phyloP scores from a whole-genome alignment of 2,329 filamentous ascomycete species.

The Sclerotinia trifoliorum region DNA sequence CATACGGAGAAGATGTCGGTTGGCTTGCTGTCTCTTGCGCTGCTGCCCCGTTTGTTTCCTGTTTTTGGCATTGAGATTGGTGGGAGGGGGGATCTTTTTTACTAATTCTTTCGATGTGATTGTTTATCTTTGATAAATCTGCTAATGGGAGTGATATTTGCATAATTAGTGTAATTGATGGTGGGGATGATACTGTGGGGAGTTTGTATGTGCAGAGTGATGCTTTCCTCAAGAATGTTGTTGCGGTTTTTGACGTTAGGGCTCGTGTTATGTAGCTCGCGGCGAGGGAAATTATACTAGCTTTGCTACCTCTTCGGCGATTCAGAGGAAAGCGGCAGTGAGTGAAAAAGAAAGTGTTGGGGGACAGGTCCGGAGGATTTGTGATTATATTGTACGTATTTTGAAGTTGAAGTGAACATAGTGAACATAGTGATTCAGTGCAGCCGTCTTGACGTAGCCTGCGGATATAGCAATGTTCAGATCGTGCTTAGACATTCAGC shows the following conservation, averaged over 20 bases:
- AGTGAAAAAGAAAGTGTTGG: background rate
- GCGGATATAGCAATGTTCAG: background rate
- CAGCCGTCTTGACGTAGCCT: background rate
- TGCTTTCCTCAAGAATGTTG: conserved; percentile 50
- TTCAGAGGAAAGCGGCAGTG: background rate
- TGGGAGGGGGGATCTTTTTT: conserved; percentile 39
- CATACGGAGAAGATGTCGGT: conserved; percentile 36
- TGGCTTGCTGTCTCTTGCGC: conserved; percentile 45
- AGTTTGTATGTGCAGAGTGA: conserved; percentile 46
- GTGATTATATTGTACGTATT: conserved; percentile 3
- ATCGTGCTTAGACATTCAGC: background rate
- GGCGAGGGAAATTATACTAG: conserved; percentile 32
- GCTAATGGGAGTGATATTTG: conserved; percentile 34
- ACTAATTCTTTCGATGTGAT: conserved; percentile 40
- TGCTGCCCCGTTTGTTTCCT: conserved; percentile 44
- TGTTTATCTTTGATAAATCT: conserved; percentile 27
- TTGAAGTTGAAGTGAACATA: background rate
- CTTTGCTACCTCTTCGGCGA: conserved; percentile 21
- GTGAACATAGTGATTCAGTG: background rate
- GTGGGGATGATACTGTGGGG: conserved; percentile 35
- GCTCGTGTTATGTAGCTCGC: conserved; percentile 49
- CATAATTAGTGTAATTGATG: conserved; percentile 40
- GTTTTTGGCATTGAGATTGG: conserved; percentile 44
- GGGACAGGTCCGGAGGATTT: background rate
- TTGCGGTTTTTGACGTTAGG: conserved; percentile 52